Evolutionary conservation across 1,139 yeast species (phyloP).

Genomic region (Blastobotrys proliferans): DNA sequence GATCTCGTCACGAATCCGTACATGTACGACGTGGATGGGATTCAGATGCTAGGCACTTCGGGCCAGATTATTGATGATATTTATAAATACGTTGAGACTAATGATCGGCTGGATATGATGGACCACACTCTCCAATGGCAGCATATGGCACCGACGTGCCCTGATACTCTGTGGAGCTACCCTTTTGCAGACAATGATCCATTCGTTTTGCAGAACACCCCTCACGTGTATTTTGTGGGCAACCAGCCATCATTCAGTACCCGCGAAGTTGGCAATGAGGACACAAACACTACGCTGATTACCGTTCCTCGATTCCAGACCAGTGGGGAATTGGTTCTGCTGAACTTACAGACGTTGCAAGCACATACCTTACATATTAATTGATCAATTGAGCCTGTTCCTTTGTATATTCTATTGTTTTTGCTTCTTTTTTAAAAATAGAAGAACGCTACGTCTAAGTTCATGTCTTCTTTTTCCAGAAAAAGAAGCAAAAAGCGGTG

Average conservation of each 20-base stretch:
- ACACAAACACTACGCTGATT: constrained; percentile 48
- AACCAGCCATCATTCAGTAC: constrained; percentile 64
- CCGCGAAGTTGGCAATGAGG: constrained; percentile 35
- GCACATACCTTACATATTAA: neutral
- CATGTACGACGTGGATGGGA: constrained; percentile 56
- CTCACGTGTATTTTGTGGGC: constrained; percentile 83
- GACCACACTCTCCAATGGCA: constrained; percentile 77
- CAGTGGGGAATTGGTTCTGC: constrained; percentile 63
- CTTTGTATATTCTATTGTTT: constrained; percentile 1
- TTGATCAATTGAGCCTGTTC: neutral
- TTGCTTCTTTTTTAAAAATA: neutral
- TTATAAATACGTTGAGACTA: constrained; percentile 45
- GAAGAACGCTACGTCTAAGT: no score
- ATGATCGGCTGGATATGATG: constrained; percentile 49
- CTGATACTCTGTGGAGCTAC: constrained; percentile 82
- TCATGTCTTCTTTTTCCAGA: no score
- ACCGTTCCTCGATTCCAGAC: constrained; percentile 65
- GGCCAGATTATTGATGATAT: constrained; percentile 87
- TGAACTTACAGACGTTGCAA: constrained; percentile 57
- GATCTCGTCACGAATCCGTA: constrained; percentile 66
- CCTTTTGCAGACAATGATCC: constrained; percentile 84
- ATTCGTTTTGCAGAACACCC: constrained; percentile 68
- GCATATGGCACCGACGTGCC: constrained; percentile 89
- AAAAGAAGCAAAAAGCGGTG: no score
- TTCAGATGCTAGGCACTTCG: constrained; percentile 63